Percentiles rank a stretch among this genome's conserved stretches.
These are phyloP conservation scores for Tylopilus vinaceipallidus DNA, from an alignment of 768 basidiomycete species.

Conservation along the genomic window DNA sequence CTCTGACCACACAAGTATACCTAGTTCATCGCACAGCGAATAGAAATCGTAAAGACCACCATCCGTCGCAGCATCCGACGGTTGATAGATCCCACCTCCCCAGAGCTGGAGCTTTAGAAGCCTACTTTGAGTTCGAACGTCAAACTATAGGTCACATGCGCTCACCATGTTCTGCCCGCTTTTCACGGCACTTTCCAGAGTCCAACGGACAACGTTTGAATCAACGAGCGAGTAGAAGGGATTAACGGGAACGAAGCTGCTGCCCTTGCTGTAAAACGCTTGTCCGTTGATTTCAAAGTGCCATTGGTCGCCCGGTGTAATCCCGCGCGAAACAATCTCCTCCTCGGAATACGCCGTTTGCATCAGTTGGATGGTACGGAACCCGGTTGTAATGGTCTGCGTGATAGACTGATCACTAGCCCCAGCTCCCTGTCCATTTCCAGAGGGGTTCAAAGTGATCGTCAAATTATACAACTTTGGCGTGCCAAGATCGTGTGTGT, in stretches of 20 bases:
- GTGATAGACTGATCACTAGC: slow-evolving; percentile 25
- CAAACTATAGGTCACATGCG: not conserved
- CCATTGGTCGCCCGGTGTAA: slow-evolving; percentile 60
- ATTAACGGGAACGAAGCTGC: slow-evolving; percentile 61
- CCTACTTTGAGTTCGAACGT: too few species aligned
- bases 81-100: slow-evolving; percentile 57
- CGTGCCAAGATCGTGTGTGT: slow-evolving; percentile 51
- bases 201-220: slow-evolving; percentile 50
- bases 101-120: slow-evolving; percentile 55
- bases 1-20: slow-evolving; percentile 61
- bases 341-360: slow-evolving; percentile 46
- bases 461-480: slow-evolving; percentile 55
- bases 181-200: slow-evolving; percentile 51
- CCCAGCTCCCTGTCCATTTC: slow-evolving; percentile 2
- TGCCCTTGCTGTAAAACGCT: slow-evolving; percentile 53
- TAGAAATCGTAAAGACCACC: slow-evolving; percentile 57
- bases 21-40: slow-evolving; percentile 56
- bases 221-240: slow-evolving; percentile 54
- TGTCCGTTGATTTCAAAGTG: slow-evolving; percentile 60
- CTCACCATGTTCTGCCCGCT: slow-evolving; percentile 61
- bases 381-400: slow-evolving; percentile 50
- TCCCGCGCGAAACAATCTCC: slow-evolving; percentile 45
- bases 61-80: slow-evolving; percentile 37
- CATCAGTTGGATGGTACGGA: slow-evolving; percentile 55
- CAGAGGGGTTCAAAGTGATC: slow-evolving; percentile 35